Percentiles rank a stretch among this genome's conserved stretches.
phyloP scores from a whole-genome alignment of 306 rosid species.

The Cucumis cinereus region DNA sequence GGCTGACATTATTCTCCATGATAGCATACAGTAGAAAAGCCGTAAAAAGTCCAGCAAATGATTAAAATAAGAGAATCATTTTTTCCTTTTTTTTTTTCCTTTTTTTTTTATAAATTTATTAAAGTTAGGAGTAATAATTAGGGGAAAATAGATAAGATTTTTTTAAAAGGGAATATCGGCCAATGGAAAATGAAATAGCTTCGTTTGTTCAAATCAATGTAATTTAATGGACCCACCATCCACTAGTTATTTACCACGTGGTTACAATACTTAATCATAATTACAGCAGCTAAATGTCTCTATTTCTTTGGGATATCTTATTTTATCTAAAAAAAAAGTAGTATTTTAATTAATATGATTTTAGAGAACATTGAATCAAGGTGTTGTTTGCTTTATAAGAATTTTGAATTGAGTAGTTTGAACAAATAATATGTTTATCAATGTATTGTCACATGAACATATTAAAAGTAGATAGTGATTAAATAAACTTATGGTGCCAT shows the following conservation, averaged over 20 bases:
- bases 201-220: neutral
- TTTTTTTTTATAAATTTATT: neutral
- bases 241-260: neutral
- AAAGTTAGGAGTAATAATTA: neutral
- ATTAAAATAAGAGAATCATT: neutral
- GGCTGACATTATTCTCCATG: neutral
- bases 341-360: neutral
- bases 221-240: neutral
- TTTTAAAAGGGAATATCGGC: neutral
- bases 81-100: neutral
- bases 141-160: neutral
- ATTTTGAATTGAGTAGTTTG: too few species aligned
- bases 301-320: neutral
- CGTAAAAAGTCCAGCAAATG: conserved; percentile 2
- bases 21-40: neutral
- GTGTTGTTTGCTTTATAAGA: too few species aligned
- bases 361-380: neutral
- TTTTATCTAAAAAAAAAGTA: neutral
- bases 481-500: too few species aligned
- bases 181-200: neutral
- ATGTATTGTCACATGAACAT: too few species aligned
- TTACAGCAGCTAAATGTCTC: neutral
- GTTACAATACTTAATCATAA: neutral
- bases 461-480: too few species aligned
- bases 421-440: too few species aligned